phyloP scores from a whole-genome alignment of 352 stramenopile species.

The Globisporangium okanoganense region DNA sequence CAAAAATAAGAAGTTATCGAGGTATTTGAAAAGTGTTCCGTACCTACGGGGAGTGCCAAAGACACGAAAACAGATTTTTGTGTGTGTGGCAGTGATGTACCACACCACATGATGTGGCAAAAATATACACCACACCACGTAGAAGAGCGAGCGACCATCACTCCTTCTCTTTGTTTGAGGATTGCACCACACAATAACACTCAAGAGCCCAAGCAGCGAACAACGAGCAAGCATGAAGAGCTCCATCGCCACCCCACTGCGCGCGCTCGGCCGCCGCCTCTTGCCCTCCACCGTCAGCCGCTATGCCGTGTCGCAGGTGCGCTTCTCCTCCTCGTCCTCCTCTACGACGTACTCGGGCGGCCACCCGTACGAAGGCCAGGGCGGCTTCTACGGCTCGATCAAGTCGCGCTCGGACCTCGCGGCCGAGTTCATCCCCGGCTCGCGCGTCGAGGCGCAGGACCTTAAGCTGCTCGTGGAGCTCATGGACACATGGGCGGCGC shows the following conservation, averaged over 20 bases:
- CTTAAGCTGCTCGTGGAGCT: constrained; percentile 50
- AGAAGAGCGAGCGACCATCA: neutral
- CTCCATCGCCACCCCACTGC: neutral
- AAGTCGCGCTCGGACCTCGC: constrained; percentile 70
- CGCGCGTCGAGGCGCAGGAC: constrained; percentile 61
- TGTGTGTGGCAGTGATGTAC: neutral
- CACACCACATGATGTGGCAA: neutral
- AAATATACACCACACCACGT: neutral
- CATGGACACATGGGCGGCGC: constrained; percentile 51
- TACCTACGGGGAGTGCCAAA: neutral
- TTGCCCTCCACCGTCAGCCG: neutral
- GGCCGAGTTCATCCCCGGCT: constrained; percentile 60
- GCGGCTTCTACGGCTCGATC: constrained; percentile 88
- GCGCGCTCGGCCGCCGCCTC: neutral
- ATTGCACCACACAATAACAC: neutral
- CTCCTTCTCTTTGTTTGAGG: neutral
- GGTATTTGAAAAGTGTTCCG: neutral
- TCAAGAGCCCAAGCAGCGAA: neutral
- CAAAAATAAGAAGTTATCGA: too few species aligned
- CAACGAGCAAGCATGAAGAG: neutral
- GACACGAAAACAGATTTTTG: neutral
- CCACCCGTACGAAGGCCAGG: constrained; percentile 86
- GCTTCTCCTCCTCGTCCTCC: neutral
- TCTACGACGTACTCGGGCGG: constrained; percentile 87
- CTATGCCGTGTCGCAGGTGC: neutral